Base-by-base conservation (phyloP, 2,329 filamentous ascomycete genomes). In the Neophaeococcomyces mojaviensis region DNA sequence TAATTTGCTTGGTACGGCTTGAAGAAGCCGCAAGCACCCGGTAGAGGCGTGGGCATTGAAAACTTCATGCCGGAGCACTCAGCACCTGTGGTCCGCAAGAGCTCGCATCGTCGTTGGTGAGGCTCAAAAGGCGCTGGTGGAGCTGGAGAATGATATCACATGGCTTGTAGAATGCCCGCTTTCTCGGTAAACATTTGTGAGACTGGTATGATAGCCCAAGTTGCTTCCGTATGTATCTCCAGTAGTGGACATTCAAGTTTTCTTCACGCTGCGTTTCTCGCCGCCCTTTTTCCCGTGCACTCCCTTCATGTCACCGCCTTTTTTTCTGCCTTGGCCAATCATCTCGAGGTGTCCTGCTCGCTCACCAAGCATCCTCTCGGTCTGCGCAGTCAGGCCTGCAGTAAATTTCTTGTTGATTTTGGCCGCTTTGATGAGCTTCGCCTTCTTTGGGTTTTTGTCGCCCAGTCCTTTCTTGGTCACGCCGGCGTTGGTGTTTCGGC, bases 301-400 rank as follows among this genome's bases (percentile, higher is more conserved):
- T 19, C 28, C 44, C 26, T 62, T 61, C 31, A 55, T 59, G 52
- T 63, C 57, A 56, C 68, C 68, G 55, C 64, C 70, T 49, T 77
- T 72, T 64, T 77, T 82, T 73, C 83, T 84, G 10, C 80, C 81
- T 2, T 81, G 80, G 47, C 71, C 72, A 58, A 86, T 62, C 58
- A 86, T 59, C 63, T 87, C 82, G 58, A 86, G 58, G 71, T 87
- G 82, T 12, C 82, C 83, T 4, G 81, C 82, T 58, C 78, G 78
- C 50, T 78, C 69, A 10, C 81, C 82, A 8, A 86, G 69, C 51
- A 72, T 75, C 50, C 76, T 75, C 59, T 87, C 83, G n/a, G 82
- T 86, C 66, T 78, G 71, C 0, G 74, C 75, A 3, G 75, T 76
- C 33, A 86, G 64, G 0, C 81, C 81, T 0, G 77, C 68, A 1